Conservation (phyloP, 495 filamentous ascomycete species). For the Annulohypoxylon maeteangense region DNA sequence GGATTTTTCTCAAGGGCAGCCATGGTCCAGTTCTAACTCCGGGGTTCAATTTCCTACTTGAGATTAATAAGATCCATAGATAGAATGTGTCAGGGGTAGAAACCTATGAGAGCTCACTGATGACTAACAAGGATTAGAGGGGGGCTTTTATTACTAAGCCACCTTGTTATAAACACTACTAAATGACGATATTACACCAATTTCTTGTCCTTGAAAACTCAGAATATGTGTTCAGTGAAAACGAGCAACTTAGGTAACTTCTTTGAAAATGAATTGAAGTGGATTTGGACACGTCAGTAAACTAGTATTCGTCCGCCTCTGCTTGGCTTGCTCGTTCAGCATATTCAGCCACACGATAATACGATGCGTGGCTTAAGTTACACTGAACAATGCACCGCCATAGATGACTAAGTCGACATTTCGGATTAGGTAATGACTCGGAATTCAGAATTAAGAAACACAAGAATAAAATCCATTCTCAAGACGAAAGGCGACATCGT, state of each 20-base stretch:
- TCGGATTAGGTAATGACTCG: background rate
- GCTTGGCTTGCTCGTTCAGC: slow-evolving; percentile 19
- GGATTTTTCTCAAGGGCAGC: slow-evolving; percentile 57
- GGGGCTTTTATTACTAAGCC: background rate
- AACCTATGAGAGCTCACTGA: background rate
- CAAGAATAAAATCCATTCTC: background rate
- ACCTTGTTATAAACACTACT: too few species aligned
- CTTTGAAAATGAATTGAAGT: background rate
- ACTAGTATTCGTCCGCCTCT: background rate
- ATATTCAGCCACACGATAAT: background rate
- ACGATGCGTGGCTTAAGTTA: background rate
- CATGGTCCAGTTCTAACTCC: slow-evolving; percentile 31
- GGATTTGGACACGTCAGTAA: slow-evolving; percentile 21
- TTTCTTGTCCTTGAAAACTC: too few species aligned
- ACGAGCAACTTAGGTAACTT: background rate
- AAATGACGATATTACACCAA: too few species aligned
- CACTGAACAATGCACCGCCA: background rate
- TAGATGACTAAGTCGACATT: background rate
- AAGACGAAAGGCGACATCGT: background rate
- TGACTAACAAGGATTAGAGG: slow-evolving; percentile 1
- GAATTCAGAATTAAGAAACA: background rate
- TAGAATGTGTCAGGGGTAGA: background rate
- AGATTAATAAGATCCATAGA: background rate
- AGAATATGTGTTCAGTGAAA: background rate
- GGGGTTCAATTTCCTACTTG: background rate